Evolutionary conservation across 31 red algal species (phyloP), one percentile per base, ranked within the genome.

Genomic region (Endocladia muricata): DNA sequence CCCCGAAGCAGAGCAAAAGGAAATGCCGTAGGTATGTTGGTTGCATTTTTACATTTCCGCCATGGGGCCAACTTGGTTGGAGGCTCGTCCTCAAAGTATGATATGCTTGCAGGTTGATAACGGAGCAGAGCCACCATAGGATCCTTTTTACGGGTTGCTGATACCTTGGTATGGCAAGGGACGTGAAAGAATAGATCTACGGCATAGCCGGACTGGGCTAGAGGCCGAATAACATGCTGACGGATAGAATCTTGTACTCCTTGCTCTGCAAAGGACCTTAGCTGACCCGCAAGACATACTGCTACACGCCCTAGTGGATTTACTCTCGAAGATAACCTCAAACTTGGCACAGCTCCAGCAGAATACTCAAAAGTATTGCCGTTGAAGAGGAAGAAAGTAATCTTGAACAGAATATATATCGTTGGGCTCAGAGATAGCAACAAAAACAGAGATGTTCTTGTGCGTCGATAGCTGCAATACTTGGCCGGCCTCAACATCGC

Each of bases 1-100:
- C 41, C 11, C 4, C 76, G 58, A 7, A 79, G 23, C 15, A 79
- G 60, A 15, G 76, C 31, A 31, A 58, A 79, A 4, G 76, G 76
- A 31, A 34, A 66, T 4, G 38, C 21, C 19, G 44, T 38, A 33
- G 19, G 29, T 22, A 58, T 28, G 4, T 28, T 22, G 13, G 25
- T 4, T 22, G 13, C 13, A 13, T 28, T 22, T 4, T 58, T 22
- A 11, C 3, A 15, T 4, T 22, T 22, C 25, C 55, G 32, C 25
- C 4, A 5, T 4, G 55, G 55, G 55, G 55, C 55, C 30, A 58
- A 58, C 6, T 22, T 22, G 6, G 0, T 22, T 11, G 55, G 55
- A 28, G 4, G 55, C 25, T 4, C 30, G 55, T 58, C 30, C 4
- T 58, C 30, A 13, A 58, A 58, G 32, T 58, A 28, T 9, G 55